These are phyloP conservation scores for Amanita jacksonii DNA, from an alignment of 768 basidiomycete genomes.

Conservation along the genomic window DNA sequence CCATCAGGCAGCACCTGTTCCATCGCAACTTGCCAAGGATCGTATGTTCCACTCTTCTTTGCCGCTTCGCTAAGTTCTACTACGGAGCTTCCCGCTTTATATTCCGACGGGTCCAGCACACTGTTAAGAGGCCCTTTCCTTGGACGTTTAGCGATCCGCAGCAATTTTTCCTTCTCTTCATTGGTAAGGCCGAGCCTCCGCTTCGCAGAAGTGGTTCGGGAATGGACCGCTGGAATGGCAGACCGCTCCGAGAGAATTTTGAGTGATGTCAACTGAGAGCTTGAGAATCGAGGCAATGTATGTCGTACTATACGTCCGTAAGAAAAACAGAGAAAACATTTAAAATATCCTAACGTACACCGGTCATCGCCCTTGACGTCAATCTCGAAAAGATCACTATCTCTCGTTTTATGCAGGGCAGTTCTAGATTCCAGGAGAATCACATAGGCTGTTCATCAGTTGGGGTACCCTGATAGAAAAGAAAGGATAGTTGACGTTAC, in stretches of 20 bases:
- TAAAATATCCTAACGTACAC: slow-evolving; percentile 44
- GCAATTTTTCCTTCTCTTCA: slow-evolving; percentile 66
- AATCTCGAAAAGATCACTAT: slow-evolving; percentile 71
- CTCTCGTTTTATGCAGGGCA: slow-evolving; percentile 52
- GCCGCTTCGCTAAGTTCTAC: slow-evolving; percentile 62
- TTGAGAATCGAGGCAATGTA: slow-evolving; percentile 44
- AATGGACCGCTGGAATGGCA: slow-evolving; percentile 75
- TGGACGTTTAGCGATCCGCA: slow-evolving; percentile 66
- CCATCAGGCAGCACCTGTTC: slow-evolving; percentile 25
- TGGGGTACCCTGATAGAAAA: too few relatives aligned
- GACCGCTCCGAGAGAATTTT: slow-evolving; percentile 82
- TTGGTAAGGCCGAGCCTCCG: slow-evolving; percentile 38
- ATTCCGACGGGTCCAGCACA: slow-evolving; percentile 57
- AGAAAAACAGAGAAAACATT: too few relatives aligned
- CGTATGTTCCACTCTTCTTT: slow-evolving; percentile 55
- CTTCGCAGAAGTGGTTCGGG: slow-evolving; percentile 34
- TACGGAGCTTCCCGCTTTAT: slow-evolving; percentile 53
- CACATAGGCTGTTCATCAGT: slow-evolving; percentile 1
- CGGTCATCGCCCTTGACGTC: slow-evolving; percentile 74
- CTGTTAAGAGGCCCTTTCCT: slow-evolving; percentile 68
- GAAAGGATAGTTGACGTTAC: slow-evolving; percentile 25
- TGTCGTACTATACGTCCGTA: slow-evolving; percentile 44
- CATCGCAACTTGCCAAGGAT: slow-evolving; percentile 45
- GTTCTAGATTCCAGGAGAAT: slow-evolving; percentile 29
- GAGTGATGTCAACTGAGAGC: slow-evolving; percentile 48